These are phyloP conservation scores for Candida berthetii DNA, from an alignment of 805 yeast genomes.

Conservation along the genomic window DNA sequence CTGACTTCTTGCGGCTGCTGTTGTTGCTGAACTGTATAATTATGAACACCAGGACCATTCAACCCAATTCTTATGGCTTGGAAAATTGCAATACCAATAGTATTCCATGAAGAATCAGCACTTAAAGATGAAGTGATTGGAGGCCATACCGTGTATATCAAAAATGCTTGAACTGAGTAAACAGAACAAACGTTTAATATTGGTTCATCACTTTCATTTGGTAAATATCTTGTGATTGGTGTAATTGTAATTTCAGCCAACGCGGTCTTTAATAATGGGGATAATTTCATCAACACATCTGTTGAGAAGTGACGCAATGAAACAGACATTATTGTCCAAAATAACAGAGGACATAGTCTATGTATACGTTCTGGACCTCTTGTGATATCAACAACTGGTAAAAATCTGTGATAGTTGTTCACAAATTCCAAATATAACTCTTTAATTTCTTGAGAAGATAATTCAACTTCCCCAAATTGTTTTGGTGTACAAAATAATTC, in stretches of 20 bases:
- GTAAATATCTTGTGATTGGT: conserved; percentile 81
- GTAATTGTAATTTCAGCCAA: conserved; percentile 85
- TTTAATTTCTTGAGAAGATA: conserved; percentile 55
- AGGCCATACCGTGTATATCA: conserved; percentile 91
- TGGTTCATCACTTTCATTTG: conserved; percentile 75
- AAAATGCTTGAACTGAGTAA: conserved; percentile 88
- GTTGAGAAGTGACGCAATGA: conserved; percentile 62
- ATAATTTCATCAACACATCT: conserved; percentile 44
- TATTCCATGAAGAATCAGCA: conserved; percentile 95
- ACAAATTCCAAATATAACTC: conserved; percentile 66
- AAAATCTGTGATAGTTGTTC: conserved; percentile 70
- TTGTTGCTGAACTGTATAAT: conserved; percentile 38
- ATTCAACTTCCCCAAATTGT: conserved; percentile 58
- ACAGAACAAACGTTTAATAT: conserved; percentile 85
- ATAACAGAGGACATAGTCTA: conserved; percentile 76
- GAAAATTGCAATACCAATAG: conserved; percentile 87
- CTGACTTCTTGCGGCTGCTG: conserved; percentile 18
- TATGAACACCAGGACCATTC: conserved; percentile 62
- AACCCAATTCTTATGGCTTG: conserved; percentile 91
- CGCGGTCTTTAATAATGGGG: conserved; percentile 67
- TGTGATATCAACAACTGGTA: conserved; percentile 81
- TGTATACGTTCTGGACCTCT: conserved; percentile 81
- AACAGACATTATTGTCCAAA: conserved; percentile 90
- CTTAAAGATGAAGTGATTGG: conserved; percentile 90
- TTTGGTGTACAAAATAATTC: conserved; percentile 57